Conservation (phyloP, 2,329 filamentous ascomycete genomes). For the Curvularia sp. region DNA sequence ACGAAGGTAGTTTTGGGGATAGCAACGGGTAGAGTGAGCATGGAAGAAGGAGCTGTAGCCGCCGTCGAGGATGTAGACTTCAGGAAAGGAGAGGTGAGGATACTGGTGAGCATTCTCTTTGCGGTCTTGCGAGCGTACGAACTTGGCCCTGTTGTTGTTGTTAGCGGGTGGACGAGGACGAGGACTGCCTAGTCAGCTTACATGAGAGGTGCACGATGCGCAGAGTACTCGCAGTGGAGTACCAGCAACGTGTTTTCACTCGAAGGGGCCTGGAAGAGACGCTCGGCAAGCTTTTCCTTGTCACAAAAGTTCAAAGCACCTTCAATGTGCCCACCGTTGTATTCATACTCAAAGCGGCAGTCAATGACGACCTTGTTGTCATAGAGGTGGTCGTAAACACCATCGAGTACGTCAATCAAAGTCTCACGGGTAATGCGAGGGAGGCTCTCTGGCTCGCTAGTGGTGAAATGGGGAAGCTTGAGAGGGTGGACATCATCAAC, state of each 20-base stretch:
- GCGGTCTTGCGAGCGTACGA: constrained; percentile 88
- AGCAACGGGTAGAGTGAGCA: constrained; percentile 80
- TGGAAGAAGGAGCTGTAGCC: constrained; percentile 94
- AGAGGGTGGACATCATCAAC: constrained; percentile 77
- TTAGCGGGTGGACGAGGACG: constrained; percentile 15
- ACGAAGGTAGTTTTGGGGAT: constrained; percentile 93
- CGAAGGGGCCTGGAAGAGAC: constrained; percentile 71
- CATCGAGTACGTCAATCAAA: constrained; percentile 85
- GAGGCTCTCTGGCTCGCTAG: constrained; percentile 82
- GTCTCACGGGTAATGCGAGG: constrained; percentile 85
- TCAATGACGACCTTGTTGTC: constrained; percentile 88
- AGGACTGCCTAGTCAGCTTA: constrained; percentile 40
- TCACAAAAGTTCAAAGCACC: constrained; percentile 96
- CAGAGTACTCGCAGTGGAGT: constrained; percentile 98
- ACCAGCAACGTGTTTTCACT: constrained; percentile 81
- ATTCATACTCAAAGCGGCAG: constrained; percentile 98
- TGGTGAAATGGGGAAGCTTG: constrained; percentile 82
- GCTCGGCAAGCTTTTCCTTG: constrained; percentile 81
- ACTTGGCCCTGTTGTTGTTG: constrained; percentile 68
- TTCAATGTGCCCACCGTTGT: constrained; percentile 92
- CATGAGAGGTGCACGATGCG: constrained; percentile 94
- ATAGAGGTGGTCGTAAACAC: constrained; percentile 77
- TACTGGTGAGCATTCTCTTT: constrained; percentile 84
- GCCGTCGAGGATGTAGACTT: constrained; percentile 95
- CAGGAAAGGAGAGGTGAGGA: constrained; percentile 89